A percentile compares a stretch with the other conserved stretches of the same genome.
Evolutionary conservation across 2,329 filamentous ascomycete species (phyloP).

Genomic region (Aspergillus flavus): DNA sequence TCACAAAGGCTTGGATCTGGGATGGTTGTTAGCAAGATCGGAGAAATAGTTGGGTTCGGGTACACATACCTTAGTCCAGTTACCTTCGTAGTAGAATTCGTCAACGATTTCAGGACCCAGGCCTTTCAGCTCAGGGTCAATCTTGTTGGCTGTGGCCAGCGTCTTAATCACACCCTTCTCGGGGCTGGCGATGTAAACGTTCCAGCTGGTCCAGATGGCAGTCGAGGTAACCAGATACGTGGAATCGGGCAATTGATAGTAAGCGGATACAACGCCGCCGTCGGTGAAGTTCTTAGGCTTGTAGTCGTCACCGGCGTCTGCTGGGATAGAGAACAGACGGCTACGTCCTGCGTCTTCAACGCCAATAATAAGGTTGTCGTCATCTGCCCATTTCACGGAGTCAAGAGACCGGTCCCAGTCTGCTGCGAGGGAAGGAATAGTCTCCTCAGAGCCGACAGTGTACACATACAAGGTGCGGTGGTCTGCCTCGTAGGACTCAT

Average conservation of each 20-base stretch:
- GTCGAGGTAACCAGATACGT: slow-evolving; percentile 37
- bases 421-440: slow-evolving; percentile 41
- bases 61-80: slow-evolving; percentile 37
- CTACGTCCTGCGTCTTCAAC: slow-evolving; percentile 70
- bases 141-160: slow-evolving; percentile 41
- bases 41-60: not conserved
- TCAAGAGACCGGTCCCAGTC: slow-evolving; percentile 58
- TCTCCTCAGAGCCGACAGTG: slow-evolving; percentile 35
- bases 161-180: slow-evolving; percentile 28
- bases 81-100: slow-evolving; percentile 42
- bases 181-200: slow-evolving; percentile 37
- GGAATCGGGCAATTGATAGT: slow-evolving; percentile 33
- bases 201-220: slow-evolving; percentile 40
- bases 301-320: slow-evolving; percentile 34
- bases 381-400: slow-evolving; percentile 54
- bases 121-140: slow-evolving; percentile 41
- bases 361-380: slow-evolving; percentile 68
- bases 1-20: slow-evolving; percentile 43
- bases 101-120: slow-evolving; percentile 38
- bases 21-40: slow-evolving; percentile 8
- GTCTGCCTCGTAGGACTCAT: slow-evolving; percentile 78
- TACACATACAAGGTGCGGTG: slow-evolving; percentile 56
- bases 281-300: slow-evolving; percentile 42
- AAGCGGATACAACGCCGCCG: slow-evolving; percentile 32
- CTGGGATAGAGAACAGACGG: slow-evolving; percentile 39